Conservation (phyloP, 768 basidiomycete genomes). For the Trametopsis cervina region DNA sequence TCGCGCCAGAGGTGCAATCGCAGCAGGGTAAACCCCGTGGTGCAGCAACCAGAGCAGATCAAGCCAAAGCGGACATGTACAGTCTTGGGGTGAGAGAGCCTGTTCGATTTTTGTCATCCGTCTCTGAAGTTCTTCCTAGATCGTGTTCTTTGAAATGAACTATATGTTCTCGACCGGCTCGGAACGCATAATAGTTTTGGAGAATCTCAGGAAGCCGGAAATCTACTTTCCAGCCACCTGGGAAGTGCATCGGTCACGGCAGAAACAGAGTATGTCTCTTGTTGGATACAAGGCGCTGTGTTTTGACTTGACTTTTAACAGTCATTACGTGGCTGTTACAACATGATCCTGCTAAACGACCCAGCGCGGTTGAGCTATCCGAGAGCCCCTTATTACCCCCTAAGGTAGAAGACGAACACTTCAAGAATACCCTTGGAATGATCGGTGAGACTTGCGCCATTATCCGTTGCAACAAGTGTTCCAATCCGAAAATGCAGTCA, state of each 20-base stretch:
- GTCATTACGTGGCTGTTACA: constrained; percentile 78
- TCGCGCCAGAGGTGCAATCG: constrained; percentile 84
- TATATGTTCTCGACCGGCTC: constrained; percentile 73
- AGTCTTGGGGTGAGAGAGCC: constrained; percentile 68
- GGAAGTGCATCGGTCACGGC: constrained; percentile 51
- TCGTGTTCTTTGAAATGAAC: constrained; percentile 98
- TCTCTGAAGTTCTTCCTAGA: constrained; percentile 33
- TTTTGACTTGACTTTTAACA: constrained; percentile 22
- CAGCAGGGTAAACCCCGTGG: constrained; percentile 39
- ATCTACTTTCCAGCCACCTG: constrained; percentile 76
- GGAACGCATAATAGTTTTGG: constrained; percentile 80
- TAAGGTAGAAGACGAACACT: constrained; percentile 77
- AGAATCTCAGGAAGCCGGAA: constrained; percentile 63
- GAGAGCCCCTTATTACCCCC: constrained; percentile 73
- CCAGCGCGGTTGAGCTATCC: constrained; percentile 77
- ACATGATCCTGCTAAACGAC: constrained; percentile 74
- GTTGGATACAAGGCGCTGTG: neutral
- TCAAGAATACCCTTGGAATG: constrained; percentile 68
- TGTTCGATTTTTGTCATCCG: neutral
- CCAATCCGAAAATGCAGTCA: constrained; percentile 41
- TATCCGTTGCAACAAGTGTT: neutral
- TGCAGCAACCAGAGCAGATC: constrained; percentile 43
- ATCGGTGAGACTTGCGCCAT: constrained; percentile 60
- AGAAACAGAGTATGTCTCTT: constrained; percentile 56
- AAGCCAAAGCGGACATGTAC: constrained; percentile 90